Evolutionary conservation across 805 yeast genomes (phyloP), one percentile per base, ranked within the genome.

Genomic region (Pichia scutulata): DNA sequence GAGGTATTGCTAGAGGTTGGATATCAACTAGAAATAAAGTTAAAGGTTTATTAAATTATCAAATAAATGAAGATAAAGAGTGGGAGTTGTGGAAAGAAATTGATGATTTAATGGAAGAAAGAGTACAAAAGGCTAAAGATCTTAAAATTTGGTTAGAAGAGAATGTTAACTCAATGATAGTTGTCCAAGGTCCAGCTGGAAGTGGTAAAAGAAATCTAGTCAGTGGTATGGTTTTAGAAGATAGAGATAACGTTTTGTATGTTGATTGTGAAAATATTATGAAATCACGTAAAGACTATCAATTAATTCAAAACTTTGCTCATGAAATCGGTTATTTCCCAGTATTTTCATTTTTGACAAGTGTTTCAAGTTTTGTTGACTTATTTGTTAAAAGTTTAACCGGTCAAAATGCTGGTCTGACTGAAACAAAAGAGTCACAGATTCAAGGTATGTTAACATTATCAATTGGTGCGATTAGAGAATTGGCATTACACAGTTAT

Each of bases 171-270:
- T 88, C 97, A 1, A 93, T 89, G 62, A 89, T 92, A 24, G 80
- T 93, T 3, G 82, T 93, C 3, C 80, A 83, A 54, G 99, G 99
- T 13, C 98, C 99, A 6, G 77, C 88, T 56, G 99, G 99, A 6
- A 82, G 95, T n/a, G 99, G 98, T 22, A 92, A 93, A 60, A 77
- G 82, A 52, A 92, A 82, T 52, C 69, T 89, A 52, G 89, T 92
- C 5, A 68, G 84, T 61, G 81, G 81, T 42, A 80, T 83, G 59
- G 82, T 85, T 1, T 70, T 88, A 43, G 69, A 73, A 44, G 79
- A 73, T 26, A 77, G 89, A 47, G 72, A 74, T 1, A 82, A 84
- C 53, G 76, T 84, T 4, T 71, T 89, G 39, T 74, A 79, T 51
- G 65, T 93, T 43, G 95, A 92, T 66, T 92, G 97, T 71, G 95